Percentiles rank a stretch among this genome's conserved stretches.
phyloP scores from a whole-genome alignment of 176 grass and related monocot species.

The Thalia dealbata region DNA sequence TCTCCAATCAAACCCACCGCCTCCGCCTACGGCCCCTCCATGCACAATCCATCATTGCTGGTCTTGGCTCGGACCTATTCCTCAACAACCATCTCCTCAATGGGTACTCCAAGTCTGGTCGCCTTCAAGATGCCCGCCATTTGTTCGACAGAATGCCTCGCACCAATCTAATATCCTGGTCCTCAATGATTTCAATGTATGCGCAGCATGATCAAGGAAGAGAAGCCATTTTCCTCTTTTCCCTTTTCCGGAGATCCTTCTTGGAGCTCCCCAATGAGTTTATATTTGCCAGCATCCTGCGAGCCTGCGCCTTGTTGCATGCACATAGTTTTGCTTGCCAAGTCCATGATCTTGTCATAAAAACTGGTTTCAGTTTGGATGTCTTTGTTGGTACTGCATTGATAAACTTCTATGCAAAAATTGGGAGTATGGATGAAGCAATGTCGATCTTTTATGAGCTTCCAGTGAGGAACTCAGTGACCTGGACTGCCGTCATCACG shows the following conservation, averaged over 20 bases:
- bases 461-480: conserved; percentile 38
- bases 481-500: conserved; percentile 60
- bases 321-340: conserved; percentile 26
- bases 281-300: conserved; percentile 53
- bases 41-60: conserved; percentile 23
- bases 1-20: conserved; percentile 29
- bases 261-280: conserved; percentile 38
- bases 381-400: conserved; percentile 45
- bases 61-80: conserved; percentile 7
- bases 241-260: conserved; percentile 15
- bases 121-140: conserved; percentile 19
- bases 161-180: conserved; percentile 58
- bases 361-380: conserved; percentile 32
- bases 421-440: conserved; percentile 34
- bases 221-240: conserved; percentile 32
- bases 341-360: conserved; percentile 34
- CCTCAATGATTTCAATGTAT: conserved; percentile 66
- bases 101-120: conserved; percentile 39
- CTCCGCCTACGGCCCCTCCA: conserved; percentile 32
- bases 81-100: conserved; percentile 45
- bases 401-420: conserved; percentile 46
- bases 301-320: conserved; percentile 38
- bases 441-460: conserved; percentile 45
- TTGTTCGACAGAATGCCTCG: conserved; percentile 49
- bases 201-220: conserved; percentile 21